phyloP scores from a whole-genome alignment of 257 asterid species.

The Solanum bulbocastanum region DNA sequence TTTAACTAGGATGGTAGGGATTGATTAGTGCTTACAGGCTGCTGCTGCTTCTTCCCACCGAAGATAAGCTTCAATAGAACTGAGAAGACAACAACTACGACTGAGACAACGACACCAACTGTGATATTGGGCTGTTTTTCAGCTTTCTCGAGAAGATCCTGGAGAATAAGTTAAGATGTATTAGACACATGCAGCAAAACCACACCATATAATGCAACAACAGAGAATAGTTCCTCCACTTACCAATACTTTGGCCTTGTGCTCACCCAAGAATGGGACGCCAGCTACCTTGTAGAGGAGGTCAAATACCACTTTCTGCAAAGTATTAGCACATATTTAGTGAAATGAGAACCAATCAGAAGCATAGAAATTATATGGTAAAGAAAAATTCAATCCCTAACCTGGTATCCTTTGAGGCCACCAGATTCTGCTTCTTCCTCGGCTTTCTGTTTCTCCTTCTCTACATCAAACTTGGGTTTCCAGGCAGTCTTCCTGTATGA shows the following conservation, averaged over 20 bases:
- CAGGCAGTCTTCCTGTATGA: slow-evolving; percentile 50
- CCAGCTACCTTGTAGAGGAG: slow-evolving; percentile 81
- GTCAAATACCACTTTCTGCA: slow-evolving; percentile 71
- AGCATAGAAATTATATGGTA: neutral
- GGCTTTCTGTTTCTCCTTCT: slow-evolving; percentile 69
- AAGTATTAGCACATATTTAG: neutral
- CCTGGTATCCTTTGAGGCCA: slow-evolving; percentile 79
- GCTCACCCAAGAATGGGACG: slow-evolving; percentile 73
- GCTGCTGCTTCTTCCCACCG: slow-evolving; percentile 72
- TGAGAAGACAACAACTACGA: slow-evolving; percentile 43
- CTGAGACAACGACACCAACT: slow-evolving; percentile 46
- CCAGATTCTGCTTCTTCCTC: slow-evolving; percentile 56
- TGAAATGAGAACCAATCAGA: neutral
- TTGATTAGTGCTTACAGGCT: slow-evolving; percentile 23
- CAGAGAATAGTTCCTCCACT: neutral
- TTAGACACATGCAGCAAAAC: neutral
- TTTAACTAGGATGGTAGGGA: neutral
- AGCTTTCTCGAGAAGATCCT: slow-evolving; percentile 84
- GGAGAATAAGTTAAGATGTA: neutral
- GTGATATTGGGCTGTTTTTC: slow-evolving; percentile 80
- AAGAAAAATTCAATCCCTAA: neutral
- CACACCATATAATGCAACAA: neutral
- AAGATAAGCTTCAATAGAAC: slow-evolving; percentile 55
- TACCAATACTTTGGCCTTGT: slow-evolving; percentile 67
- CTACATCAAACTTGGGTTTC: slow-evolving; percentile 74